Percentiles rank a stretch among this genome's conserved stretches.
These are phyloP conservation scores for Arthromyces matolae DNA, from an alignment of 768 basidiomycete species.

Conservation along the genomic window DNA sequence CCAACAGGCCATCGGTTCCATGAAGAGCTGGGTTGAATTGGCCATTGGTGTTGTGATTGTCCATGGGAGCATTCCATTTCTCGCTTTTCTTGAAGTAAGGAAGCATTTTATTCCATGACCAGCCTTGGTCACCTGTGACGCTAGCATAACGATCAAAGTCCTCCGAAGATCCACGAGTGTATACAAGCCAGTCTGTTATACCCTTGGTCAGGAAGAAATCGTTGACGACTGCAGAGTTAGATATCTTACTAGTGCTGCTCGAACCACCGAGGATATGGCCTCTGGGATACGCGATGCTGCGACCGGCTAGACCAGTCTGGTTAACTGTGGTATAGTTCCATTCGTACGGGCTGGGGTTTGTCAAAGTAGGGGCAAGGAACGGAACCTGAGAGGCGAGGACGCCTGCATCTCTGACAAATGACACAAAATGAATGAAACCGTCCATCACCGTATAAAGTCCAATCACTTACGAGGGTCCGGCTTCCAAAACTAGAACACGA, in stretches of 20 bases:
- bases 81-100: conserved; percentile 28
- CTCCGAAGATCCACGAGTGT: conserved; percentile 24
- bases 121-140: conserved; percentile 25
- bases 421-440: not conserved
- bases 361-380: conserved; percentile 6
- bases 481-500: conserved; percentile 22
- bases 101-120: conserved; percentile 26
- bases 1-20: conserved; percentile 21
- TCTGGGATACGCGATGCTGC: conserved; percentile 17
- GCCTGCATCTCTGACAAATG: conserved; percentile 11
- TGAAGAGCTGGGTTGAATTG: conserved; percentile 27
- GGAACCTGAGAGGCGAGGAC: conserved; percentile 10
- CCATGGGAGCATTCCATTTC: conserved; percentile 21
- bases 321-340: conserved; percentile 25
- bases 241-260: conserved; percentile 19
- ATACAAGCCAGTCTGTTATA: conserved; percentile 14
- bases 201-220: not conserved
- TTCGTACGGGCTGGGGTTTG: conserved; percentile 10
- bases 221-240: not conserved
- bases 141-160: conserved; percentile 28
- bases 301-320: conserved; percentile 17
- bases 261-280: conserved; percentile 23
- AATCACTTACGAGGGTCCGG: conserved; percentile 15
- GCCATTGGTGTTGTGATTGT: conserved; percentile 24
- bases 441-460: not conserved